Conservation (phyloP, 2,329 filamentous ascomycete species). For the Ceratocystis cacaofunesta region DNA sequence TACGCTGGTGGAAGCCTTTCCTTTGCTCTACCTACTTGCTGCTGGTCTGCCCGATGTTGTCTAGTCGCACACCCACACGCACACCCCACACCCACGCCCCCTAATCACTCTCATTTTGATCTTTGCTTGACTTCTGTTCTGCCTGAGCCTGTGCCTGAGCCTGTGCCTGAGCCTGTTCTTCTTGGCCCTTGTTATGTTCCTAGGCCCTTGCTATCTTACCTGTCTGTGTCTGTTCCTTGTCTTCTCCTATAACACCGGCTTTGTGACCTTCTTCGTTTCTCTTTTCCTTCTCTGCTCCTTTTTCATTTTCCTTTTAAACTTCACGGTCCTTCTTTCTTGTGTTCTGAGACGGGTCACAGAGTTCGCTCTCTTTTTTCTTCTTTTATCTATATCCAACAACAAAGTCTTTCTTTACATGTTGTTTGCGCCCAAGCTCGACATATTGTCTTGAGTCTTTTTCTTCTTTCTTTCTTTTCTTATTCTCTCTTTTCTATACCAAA, state of each 20-base stretch:
- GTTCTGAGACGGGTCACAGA: neutral
- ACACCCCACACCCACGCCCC: too few species aligned
- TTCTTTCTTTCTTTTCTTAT: slow-evolving; percentile 12
- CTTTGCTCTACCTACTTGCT: too few species aligned
- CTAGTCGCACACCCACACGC: too few species aligned
- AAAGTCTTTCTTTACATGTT: neutral
- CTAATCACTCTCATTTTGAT: too few species aligned
- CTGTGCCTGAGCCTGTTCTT: neutral
- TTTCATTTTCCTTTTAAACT: neutral
- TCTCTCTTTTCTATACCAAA: neutral
- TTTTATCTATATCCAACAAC: neutral
- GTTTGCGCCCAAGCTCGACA: neutral
- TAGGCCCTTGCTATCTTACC: neutral
- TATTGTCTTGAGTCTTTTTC: slow-evolving; percentile 1
- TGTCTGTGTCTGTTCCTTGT: neutral
- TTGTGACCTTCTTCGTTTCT: slow-evolving; percentile 6
- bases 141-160: neutral
- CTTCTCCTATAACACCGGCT: slow-evolving; percentile 5
- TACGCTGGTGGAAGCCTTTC: too few species aligned
- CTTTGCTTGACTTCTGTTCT: too few species aligned
- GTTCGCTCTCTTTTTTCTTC: neutral
- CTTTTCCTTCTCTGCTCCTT: neutral
- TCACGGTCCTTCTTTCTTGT: neutral
- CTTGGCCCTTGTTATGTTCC: neutral
- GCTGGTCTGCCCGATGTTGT: too few species aligned